Conservation (phyloP, 2,329 filamentous ascomycete genomes). For the Chaetomium olivaceum region DNA sequence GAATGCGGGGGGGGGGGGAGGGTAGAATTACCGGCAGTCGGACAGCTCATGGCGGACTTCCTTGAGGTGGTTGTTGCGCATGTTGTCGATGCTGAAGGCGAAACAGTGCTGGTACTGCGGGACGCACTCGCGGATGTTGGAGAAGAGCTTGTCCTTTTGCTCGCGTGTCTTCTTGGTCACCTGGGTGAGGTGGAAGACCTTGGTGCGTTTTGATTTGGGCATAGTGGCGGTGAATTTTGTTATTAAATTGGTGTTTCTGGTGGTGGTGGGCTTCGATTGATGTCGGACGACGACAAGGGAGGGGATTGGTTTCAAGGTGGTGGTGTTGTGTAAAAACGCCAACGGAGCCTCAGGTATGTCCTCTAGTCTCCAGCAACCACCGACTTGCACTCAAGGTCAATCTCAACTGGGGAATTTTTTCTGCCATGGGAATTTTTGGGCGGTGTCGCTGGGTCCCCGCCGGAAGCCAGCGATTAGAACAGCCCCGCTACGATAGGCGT, state of each 20-base stretch:
- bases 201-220: conserved; percentile 95
- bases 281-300: neutral
- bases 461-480: neutral
- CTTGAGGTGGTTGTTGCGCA: conserved; percentile 96
- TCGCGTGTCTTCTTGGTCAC: conserved; percentile 91
- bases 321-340: neutral
- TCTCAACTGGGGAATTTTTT: conserved; percentile 29
- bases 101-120: conserved; percentile 88
- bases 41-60: conserved; percentile 80
- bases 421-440: conserved; percentile 34
- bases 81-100: conserved; percentile 92
- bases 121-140: conserved; percentile 81
- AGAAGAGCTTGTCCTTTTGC: conserved; percentile 85
- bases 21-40: conserved; percentile 71
- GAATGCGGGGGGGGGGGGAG: neutral
- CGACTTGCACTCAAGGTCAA: neutral
- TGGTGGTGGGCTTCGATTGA: neutral
- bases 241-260: neutral
- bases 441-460: conserved; percentile 25
- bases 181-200: conserved; percentile 85
- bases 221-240: conserved; percentile 50
- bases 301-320: neutral
- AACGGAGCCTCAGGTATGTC: neutral
- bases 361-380: conserved; percentile 1
- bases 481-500: conserved; percentile 15